These are phyloP conservation scores for Solanum boliviense DNA, from an alignment of 257 asterid genomes.

Conservation along the genomic window DNA sequence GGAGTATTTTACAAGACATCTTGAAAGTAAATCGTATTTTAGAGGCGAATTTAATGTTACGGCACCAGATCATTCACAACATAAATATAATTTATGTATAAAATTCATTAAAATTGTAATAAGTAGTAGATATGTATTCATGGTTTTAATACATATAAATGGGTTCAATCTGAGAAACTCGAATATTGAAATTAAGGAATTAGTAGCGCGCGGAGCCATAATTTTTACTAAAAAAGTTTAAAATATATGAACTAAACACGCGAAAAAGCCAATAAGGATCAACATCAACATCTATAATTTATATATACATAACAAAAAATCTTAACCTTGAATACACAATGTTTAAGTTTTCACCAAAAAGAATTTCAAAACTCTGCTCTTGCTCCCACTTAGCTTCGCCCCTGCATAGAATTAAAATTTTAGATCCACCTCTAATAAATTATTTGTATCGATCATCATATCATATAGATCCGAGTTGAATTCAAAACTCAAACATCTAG, in stretches of 20 bases:
- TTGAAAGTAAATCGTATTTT: not conserved
- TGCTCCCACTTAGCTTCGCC: not conserved
- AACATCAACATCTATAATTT: not conserved
- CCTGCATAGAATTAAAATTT: not conserved
- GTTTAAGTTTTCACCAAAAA: not conserved
- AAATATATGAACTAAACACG: not conserved
- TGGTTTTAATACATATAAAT: not conserved
- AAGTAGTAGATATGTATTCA: not conserved
- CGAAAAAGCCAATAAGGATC: not conserved
- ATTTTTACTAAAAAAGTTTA: not conserved
- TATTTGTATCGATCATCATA: not conserved
- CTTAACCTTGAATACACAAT: not conserved
- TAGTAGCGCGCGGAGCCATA: not conserved
- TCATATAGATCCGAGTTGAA: not conserved
- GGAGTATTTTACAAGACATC: not conserved
- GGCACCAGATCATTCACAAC: not conserved
- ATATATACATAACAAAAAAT: not conserved
- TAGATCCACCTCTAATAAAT: not conserved
- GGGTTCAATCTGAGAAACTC: not conserved
- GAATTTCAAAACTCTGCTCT: not conserved
- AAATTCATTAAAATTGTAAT: not conserved
- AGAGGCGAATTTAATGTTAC: not conserved
- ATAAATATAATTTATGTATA: not conserved
- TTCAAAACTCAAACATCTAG: not conserved
- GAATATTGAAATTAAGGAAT: not conserved